These are phyloP conservation scores for Penicillium hordei DNA, from an alignment of 2,329 filamentous ascomycete species.

Conservation along the genomic window DNA sequence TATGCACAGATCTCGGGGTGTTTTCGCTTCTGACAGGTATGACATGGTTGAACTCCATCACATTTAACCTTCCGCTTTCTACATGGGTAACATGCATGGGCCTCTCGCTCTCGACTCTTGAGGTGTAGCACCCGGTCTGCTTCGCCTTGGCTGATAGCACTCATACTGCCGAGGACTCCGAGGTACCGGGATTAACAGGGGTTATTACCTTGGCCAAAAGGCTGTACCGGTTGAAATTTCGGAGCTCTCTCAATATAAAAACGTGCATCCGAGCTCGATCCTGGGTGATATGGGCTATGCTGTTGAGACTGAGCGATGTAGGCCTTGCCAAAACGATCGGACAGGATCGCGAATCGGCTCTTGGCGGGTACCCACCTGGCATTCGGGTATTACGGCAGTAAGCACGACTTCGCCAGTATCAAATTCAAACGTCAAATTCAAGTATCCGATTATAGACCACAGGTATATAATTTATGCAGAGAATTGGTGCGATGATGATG, in stretches of 20 bases:
- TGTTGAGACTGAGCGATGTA: not conserved
- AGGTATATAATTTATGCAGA: no score
- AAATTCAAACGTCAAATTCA: no score
- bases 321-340: not conserved
- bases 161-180: constrained; percentile 18
- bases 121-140: constrained; percentile 30
- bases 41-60: constrained; percentile 31
- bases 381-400: not conserved
- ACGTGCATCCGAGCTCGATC: not conserved
- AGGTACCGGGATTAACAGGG: not conserved
- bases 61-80: constrained; percentile 40
- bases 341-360: no score
- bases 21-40: constrained; percentile 28
- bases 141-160: constrained; percentile 24
- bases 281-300: not conserved
- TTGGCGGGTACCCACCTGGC: not conserved
- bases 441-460: no score
- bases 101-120: constrained; percentile 32
- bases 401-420: no score
- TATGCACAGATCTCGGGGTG: constrained; percentile 34
- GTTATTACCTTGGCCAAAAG: not conserved
- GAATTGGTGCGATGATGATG: no score
- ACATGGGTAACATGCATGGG: constrained; percentile 37
- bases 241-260: not conserved
- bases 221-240: not conserved